A percentile compares a stretch with the other conserved stretches of the same genome.
These are phyloP conservation scores for Suhomyces coccinellae DNA, from an alignment of 1,139 yeast species.

Conservation along the genomic window DNA sequence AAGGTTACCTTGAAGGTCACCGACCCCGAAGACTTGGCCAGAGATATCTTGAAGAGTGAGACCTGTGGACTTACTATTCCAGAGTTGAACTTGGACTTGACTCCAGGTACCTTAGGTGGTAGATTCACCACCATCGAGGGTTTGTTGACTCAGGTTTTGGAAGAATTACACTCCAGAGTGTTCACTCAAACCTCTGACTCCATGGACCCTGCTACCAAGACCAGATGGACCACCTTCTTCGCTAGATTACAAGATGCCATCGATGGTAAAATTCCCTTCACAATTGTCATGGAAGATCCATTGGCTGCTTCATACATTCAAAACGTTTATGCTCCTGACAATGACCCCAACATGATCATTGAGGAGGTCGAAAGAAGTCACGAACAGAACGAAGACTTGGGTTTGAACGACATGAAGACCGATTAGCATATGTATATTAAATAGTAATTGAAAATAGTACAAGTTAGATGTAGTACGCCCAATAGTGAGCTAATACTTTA, in stretches of 20 bases:
- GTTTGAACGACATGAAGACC: constrained; percentile 75
- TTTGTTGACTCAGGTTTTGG: constrained; percentile 80
- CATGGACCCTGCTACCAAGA: constrained; percentile 75
- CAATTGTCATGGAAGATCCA: constrained; percentile 90
- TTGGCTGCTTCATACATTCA: constrained; percentile 93
- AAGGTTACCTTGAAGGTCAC: constrained; percentile 72
- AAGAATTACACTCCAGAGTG: constrained; percentile 83
- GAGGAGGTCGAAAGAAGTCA: constrained; percentile 88
- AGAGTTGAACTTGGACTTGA: constrained; percentile 84
- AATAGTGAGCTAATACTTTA: no score
- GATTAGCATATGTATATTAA: constrained; percentile 4
- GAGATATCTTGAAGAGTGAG: constrained; percentile 94
- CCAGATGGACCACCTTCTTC: constrained; percentile 81
- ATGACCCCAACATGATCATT: constrained; percentile 90
- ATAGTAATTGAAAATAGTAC: neutral
- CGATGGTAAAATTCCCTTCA: constrained; percentile 80
- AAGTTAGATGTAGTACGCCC: neutral
- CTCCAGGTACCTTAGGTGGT: constrained; percentile 97
- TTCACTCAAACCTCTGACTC: constrained; percentile 88
- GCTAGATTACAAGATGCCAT: constrained; percentile 75
- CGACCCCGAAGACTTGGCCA: constrained; percentile 89
- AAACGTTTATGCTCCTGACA: constrained; percentile 97
- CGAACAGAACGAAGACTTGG: constrained; percentile 89
- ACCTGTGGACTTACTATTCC: constrained; percentile 86
- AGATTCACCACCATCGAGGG: constrained; percentile 98